These are phyloP conservation scores for Fusarium haematococcum DNA, from an alignment of 2,329 filamentous ascomycete species.

Conservation along the genomic window DNA sequence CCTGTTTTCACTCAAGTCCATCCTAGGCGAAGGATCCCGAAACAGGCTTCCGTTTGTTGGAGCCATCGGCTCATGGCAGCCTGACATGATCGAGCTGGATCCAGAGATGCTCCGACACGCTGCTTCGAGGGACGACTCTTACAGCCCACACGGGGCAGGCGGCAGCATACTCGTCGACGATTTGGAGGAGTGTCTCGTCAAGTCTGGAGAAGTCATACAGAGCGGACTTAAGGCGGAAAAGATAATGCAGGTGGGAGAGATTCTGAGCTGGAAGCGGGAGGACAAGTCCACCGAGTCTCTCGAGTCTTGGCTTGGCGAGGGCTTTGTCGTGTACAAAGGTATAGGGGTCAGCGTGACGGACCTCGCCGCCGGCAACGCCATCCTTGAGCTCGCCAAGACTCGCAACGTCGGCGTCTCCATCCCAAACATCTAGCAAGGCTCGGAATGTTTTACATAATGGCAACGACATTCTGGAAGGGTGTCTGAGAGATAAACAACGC, in stretches of 20 bases:
- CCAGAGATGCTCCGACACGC: constrained; percentile 65
- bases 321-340: constrained; percentile 44
- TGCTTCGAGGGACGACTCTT: constrained; percentile 3
- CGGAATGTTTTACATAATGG: background rate
- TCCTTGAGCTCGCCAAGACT: constrained; percentile 44
- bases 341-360: constrained; percentile 49
- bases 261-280: constrained; percentile 17
- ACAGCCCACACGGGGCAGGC: background rate
- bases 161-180: constrained; percentile 62
- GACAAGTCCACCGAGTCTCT: background rate
- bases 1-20: constrained; percentile 8
- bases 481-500: background rate
- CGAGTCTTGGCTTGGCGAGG: constrained; percentile 32
- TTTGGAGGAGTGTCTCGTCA: constrained; percentile 69
- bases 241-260: constrained; percentile 71
- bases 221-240: constrained; percentile 67
- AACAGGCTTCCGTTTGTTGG: constrained; percentile 54
- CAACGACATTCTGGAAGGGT: background rate
- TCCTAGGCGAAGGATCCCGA: constrained; percentile 1
- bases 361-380: constrained; percentile 45
- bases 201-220: constrained; percentile 76
- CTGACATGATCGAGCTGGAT: constrained; percentile 75
- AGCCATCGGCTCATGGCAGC: constrained; percentile 65
- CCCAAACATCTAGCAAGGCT: constrained; percentile 11
- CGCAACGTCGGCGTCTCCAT: constrained; percentile 16